Evolutionary conservation across 1,284 basidiomycete species (phyloP), one percentile per base, ranked within the genome.

Genomic region (Leccinum subspadiceum): DNA sequence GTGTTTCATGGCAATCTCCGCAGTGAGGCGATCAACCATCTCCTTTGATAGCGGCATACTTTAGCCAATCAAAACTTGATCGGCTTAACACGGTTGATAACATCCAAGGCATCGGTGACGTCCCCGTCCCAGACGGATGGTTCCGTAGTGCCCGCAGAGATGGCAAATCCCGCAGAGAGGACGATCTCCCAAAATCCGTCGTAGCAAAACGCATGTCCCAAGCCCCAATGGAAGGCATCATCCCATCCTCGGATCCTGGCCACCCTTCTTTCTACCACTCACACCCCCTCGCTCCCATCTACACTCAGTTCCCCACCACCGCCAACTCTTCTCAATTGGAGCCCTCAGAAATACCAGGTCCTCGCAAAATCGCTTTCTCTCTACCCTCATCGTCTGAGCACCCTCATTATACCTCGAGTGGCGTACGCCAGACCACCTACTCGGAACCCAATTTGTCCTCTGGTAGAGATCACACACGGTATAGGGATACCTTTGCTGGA

Each of bases 21-120:
- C 54, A 57, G 60, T 53, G 60, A 50, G 57, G 8, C 55, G 33
- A 41, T 60, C 56, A 60, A 66, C 58, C 59, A 63, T 60, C 49
- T 53, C 46, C 44, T 57, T 59, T 58, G 56, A 54, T 69, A 91
- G 89, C 89, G 65, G 89, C 89, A 51, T 92, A 92, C 77, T 92
- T 91, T 73, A 90, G 86, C 68, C 89, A 89, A 67, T 82, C 84
- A 66, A 85, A 81, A 56, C 77, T 91, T 60, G 86, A 89, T 68
- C 79, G 79, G 59, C 80, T 92, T 41, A 78, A 80, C 62, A 87
- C 84, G 26, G 83, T 92, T 60, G 88, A 90, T 69, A 81, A 78
- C 60, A 79, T 90, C 66, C 82, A 78, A 35, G 81, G 82, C 37
- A 79, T 89, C 59, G 86, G 86, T 35, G 83, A 87, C 70, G 74